Evolutionary conservation across 306 rosid species (phyloP).

Genomic region (Lathyrus aphaca): DNA sequence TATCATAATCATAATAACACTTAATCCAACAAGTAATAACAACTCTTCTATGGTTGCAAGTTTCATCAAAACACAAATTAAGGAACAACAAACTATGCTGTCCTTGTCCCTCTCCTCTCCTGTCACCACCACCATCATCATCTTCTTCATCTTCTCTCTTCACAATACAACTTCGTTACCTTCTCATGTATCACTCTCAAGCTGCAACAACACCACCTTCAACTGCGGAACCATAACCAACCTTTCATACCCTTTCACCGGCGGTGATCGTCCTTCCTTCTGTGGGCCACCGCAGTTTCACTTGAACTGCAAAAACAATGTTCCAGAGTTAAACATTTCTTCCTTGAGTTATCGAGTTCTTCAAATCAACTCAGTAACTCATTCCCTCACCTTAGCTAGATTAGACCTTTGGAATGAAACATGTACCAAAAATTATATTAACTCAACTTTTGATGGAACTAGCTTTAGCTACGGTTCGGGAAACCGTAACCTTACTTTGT

Average conservation of each 20-base stretch:
- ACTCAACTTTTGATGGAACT: slow-evolving; percentile 40
- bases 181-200: slow-evolving; percentile 32
- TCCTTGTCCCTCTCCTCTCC: slow-evolving; percentile 24
- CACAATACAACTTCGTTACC: slow-evolving; percentile 43
- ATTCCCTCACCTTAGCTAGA: slow-evolving; percentile 46
- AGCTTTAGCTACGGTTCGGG: slow-evolving; percentile 39
- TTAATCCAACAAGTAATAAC: slow-evolving; percentile 23
- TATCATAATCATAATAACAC: not conserved
- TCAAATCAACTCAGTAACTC: slow-evolving; percentile 31
- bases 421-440: slow-evolving; percentile 38
- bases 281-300: slow-evolving; percentile 63
- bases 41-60: slow-evolving; percentile 19
- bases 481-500: slow-evolving; percentile 50
- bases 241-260: slow-evolving; percentile 63
- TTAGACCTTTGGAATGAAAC: slow-evolving; percentile 65
- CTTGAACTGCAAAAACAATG: slow-evolving; percentile 40
- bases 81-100: slow-evolving; percentile 21
- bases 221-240: slow-evolving; percentile 54
- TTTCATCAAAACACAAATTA: slow-evolving; percentile 20
- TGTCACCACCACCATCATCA: not conserved
- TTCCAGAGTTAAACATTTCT: slow-evolving; percentile 43
- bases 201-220: slow-evolving; percentile 52
- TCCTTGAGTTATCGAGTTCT: slow-evolving; percentile 50
- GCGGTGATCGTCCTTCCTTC: slow-evolving; percentile 47
- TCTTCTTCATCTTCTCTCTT: slow-evolving; percentile 34